These are phyloP conservation scores for Xanthoparmelia taractica DNA, from an alignment of 495 filamentous ascomycete species.

Conservation along the genomic window DNA sequence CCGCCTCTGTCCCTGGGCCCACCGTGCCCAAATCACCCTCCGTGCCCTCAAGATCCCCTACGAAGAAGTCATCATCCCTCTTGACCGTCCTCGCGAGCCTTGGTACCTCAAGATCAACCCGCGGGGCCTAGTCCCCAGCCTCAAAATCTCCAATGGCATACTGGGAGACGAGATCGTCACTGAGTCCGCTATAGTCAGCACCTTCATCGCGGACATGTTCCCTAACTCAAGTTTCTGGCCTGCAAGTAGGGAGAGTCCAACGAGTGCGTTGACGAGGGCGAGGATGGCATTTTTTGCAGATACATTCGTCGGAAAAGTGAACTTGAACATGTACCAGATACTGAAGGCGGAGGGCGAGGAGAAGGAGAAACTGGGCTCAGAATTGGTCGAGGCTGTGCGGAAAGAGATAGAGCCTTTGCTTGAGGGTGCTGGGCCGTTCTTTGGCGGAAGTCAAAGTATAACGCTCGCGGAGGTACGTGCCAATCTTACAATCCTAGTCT, in stretches of 20 bases:
- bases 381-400: conserved; percentile 45
- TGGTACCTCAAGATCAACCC: conserved; percentile 85
- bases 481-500: neutral
- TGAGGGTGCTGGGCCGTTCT: conserved; percentile 61
- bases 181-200: conserved; percentile 65
- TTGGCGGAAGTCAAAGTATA: conserved; percentile 66
- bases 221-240: conserved; percentile 42
- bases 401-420: conserved; percentile 74
- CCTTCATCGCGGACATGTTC: conserved; percentile 60
- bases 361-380: conserved; percentile 31
- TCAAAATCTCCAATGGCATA: conserved; percentile 56
- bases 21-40: conserved; percentile 72
- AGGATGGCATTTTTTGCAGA: conserved; percentile 70
- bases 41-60: conserved; percentile 64
- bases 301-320: conserved; percentile 58
- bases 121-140: conserved; percentile 67
- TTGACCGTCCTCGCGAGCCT: conserved; percentile 61
- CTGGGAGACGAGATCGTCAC: conserved; percentile 49
- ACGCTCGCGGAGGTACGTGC: conserved; percentile 70
- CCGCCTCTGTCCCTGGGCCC: conserved; percentile 71
- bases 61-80: conserved; percentile 74
- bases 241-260: conserved; percentile 15
- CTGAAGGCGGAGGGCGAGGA: conserved; percentile 37
- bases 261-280: conserved; percentile 52
- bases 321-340: conserved; percentile 38